A percentile compares a stretch with the other conserved stretches of the same genome.
phyloP scores from a whole-genome alignment of 495 filamentous ascomycete species.

The Penicillium roqueforti region DNA sequence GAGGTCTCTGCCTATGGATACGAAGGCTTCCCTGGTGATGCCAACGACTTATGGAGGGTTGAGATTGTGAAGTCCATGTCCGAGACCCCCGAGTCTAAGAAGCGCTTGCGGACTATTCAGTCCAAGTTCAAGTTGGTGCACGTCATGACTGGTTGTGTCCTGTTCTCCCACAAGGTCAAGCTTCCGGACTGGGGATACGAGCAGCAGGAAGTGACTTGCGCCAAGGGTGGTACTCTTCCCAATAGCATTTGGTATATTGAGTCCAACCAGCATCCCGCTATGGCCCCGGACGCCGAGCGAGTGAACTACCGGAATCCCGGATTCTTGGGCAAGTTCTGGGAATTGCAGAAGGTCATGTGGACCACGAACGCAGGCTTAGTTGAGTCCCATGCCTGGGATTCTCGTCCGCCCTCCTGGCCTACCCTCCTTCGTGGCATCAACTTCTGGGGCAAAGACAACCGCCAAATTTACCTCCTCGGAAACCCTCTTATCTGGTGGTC shows the following conservation, averaged over 20 bases:
- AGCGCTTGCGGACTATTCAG: constrained; percentile 85
- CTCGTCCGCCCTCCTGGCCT: constrained; percentile 89
- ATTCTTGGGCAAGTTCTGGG: constrained; percentile 98
- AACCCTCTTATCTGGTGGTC: constrained; percentile 97
- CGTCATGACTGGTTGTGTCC: constrained; percentile 91
- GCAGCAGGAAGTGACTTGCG: constrained; percentile 97
- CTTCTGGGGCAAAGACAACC: constrained; percentile 94
- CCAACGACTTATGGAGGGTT: constrained; percentile 91
- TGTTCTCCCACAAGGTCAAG: constrained; percentile 99
- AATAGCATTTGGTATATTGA: constrained; percentile 98
- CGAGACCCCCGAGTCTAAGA: constrained; percentile 72
- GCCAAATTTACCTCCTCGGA: constrained; percentile 93
- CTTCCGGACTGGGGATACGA: constrained; percentile 95
- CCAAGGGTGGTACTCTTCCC: constrained; percentile 84
- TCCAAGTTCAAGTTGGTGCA: constrained; percentile 95
- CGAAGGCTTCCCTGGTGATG: constrained; percentile 93
- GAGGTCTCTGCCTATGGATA: constrained; percentile 98
- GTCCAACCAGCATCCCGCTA: constrained; percentile 73
- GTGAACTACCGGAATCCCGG: constrained; percentile 94
- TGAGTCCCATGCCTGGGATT: constrained; percentile 97
- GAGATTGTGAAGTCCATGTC: constrained; percentile 93
- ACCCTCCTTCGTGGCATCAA: constrained; percentile 93
- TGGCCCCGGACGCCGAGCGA: constrained; percentile 73
- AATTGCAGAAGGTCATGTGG: constrained; percentile 99
- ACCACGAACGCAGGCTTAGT: constrained; percentile 93